A percentile compares a stretch with the other conserved stretches of the same genome.
These are phyloP conservation scores for Rubus idaeus DNA, from an alignment of 306 rosid species.

Conservation along the genomic window DNA sequence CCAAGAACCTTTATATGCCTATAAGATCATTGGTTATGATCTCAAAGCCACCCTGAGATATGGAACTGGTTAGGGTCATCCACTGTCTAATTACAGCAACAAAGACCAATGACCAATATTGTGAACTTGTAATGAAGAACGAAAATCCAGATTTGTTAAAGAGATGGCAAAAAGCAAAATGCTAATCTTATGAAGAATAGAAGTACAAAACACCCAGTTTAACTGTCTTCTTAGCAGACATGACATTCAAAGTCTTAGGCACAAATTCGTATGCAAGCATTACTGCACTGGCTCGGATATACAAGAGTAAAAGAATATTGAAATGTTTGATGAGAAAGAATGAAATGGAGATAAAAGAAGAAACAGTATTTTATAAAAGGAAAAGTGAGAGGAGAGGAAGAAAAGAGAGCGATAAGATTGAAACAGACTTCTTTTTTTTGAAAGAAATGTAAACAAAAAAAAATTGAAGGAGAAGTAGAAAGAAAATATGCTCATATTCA, in stretches of 20 bases:
- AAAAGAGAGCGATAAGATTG: not conserved
- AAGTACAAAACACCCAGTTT: not conserved
- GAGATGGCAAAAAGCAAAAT: not conserved
- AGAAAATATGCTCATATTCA: conserved; percentile 23
- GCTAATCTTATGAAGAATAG: not conserved
- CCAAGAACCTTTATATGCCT: not conserved
- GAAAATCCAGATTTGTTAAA: not conserved
- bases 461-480: not conserved
- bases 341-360: not conserved
- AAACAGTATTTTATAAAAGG: not conserved
- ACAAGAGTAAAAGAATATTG: not conserved
- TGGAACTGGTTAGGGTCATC: not conserved
- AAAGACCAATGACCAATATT: not conserved
- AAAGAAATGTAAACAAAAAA: not conserved
- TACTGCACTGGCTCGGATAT: not conserved
- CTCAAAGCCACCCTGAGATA: not conserved
- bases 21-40: not conserved
- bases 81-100: not conserved
- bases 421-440: too few relatives aligned
- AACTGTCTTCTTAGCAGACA: conserved; percentile 3
- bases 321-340: not conserved
- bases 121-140: not conserved
- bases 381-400: not conserved
- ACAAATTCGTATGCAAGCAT: conserved; percentile 3
- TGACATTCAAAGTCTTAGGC: not conserved